A percentile compares a stretch with the other conserved stretches of the same genome.
Conservation (phyloP, 2,329 filamentous ascomycete genomes). For the Allantophomopsis cytisporea region DNA sequence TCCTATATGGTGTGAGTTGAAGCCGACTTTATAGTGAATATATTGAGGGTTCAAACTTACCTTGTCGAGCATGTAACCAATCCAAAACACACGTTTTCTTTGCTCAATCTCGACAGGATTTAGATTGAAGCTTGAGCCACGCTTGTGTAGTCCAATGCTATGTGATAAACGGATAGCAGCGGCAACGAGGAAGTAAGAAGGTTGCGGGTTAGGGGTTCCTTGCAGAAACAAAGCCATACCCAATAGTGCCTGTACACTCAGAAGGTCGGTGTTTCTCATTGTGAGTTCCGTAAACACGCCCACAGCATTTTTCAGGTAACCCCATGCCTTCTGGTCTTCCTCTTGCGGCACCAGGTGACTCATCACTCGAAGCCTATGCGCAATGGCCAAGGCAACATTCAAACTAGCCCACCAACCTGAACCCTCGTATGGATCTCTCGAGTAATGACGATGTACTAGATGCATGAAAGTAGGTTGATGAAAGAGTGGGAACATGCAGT, state of each 20-base stretch:
- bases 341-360: constrained; percentile 82
- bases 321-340: constrained; percentile 91
- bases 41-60: no score
- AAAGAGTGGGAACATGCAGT: constrained; percentile 95
- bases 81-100: constrained; percentile 66
- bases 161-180: constrained; percentile 84
- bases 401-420: constrained; percentile 98
- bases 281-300: constrained; percentile 84
- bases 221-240: constrained; percentile 93
- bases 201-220: constrained; percentile 92
- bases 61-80: constrained; percentile 61
- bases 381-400: constrained; percentile 87
- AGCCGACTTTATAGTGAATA: no score
- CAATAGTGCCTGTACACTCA: constrained; percentile 86
- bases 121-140: constrained; percentile 81
- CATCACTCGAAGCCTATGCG: constrained; percentile 86
- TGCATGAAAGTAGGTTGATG: constrained; percentile 99
- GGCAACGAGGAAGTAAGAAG: constrained; percentile 80
- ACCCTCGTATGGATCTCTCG: constrained; percentile 79
- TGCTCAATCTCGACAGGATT: constrained; percentile 93
- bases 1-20: constrained; percentile 21
- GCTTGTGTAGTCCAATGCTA: constrained; percentile 90
- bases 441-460: constrained; percentile 87
- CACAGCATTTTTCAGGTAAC: constrained; percentile 92
- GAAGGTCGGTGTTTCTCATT: constrained; percentile 88